Base-by-base conservation (phyloP, 2,329 filamentous ascomycete species). In the Chlorencoelia australis region DNA sequence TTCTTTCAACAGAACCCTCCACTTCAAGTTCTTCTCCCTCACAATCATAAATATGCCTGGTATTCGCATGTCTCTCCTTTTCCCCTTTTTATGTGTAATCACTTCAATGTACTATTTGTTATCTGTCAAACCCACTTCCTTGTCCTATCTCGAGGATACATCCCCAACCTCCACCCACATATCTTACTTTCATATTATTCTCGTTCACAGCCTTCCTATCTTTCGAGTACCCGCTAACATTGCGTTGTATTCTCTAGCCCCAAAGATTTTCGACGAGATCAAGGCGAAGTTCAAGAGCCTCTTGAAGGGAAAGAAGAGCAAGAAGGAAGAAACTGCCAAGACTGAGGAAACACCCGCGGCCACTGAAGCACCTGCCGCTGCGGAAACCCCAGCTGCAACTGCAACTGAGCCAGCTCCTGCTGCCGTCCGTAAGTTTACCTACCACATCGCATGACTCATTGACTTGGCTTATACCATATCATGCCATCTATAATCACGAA, bases 271-370 rank as follows among this genome's bases (percentile, higher is more conserved):
- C 20, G 33, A 40, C 11, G 40, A 46, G 29, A 31, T 57, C 36
- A 57, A 54, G 50, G 44, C 47, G 30, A 55, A 49, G 42, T 26
- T 54, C 41, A 57, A 57, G 54, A 27, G 41, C 30, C 19, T 55
- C 17, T 42, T 56, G 34, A 53, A 46, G 40, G 39, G 44, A 39
- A 54, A 55, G 41, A 49, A 46, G 31, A 39, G 29, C 22, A 50
- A 53, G 43, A 47, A 54, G 46, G 31, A 39, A 8, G 48, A 50
- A 13, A 30, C 13, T 14, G 14, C 13, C 9, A 48, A 49, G 34
- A 30, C 37, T 26, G 43, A 36, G 22, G n/a, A n/a, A n/a, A n/a
- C n/a, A n/a, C n/a, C n/a, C n/a, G 19, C 33, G 7, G 37, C 28
- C 14, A 27, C 39, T 20, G 35, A 21, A 26, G 19, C 42, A 17